Conservation (phyloP, 768 basidiomycete species). For the Butyriboletus loyo region DNA sequence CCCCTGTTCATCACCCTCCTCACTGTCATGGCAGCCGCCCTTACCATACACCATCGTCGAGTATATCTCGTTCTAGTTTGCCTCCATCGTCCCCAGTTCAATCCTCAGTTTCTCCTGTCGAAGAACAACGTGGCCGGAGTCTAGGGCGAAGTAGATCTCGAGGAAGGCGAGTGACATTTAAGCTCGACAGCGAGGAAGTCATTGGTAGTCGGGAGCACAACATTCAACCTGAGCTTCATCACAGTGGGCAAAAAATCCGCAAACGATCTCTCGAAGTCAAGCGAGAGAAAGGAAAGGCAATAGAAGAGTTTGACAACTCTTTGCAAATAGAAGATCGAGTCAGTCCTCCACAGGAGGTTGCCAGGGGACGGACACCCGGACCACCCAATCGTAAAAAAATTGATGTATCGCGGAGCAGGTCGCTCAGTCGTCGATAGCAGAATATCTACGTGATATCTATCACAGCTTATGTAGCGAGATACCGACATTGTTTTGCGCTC, state of each 20-base stretch:
- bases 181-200: conserved; percentile 32
- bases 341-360: conserved; percentile 4
- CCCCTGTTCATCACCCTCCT: conserved; percentile 10
- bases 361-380: conserved; percentile 28
- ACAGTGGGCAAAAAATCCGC: conserved; percentile 2
- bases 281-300: conserved; percentile 16
- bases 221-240: conserved; percentile 3
- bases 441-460: conserved; percentile 5
- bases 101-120: conserved; percentile 36
- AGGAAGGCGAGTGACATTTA: conserved; percentile 58
- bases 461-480: conserved; percentile 8
- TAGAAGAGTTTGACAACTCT: background rate
- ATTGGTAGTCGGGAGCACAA: conserved; percentile 2
- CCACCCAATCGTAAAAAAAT: conserved; percentile 19
- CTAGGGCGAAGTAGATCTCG: conserved; percentile 51
- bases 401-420: conserved; percentile 18
- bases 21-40: conserved; percentile 18
- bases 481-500: conserved; percentile 1
- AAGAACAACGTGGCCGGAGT: conserved; percentile 32
- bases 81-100: conserved; percentile 51
- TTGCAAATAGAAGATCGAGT: conserved; percentile 14
- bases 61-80: conserved; percentile 44
- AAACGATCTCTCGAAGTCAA: conserved; percentile 6
- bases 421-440: conserved; percentile 22
- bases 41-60: conserved; percentile 35